Percentiles rank a stretch among this genome's conserved stretches.
These are phyloP conservation scores for Oligophagozyma castellii DNA, from an alignment of 1,139 yeast species.

Conservation along the genomic window DNA sequence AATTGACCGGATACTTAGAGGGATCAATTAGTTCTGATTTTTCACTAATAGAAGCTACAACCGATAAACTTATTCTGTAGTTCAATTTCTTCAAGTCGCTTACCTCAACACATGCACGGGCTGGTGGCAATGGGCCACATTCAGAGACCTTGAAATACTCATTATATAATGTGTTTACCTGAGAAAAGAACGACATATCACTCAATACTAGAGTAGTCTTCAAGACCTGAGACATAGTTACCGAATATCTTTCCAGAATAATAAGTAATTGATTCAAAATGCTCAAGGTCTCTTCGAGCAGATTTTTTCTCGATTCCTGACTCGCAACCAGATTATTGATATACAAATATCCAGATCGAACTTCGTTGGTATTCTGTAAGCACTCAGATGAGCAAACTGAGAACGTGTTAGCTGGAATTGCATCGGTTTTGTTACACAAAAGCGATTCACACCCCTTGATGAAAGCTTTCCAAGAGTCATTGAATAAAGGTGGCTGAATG, in stretches of 20 bases:
- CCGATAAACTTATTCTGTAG: constrained; percentile 40
- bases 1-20: constrained; percentile 11
- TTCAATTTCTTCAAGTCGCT: constrained; percentile 25
- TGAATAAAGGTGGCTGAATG: constrained; percentile 36
- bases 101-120: constrained; percentile 74
- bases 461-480: constrained; percentile 34
- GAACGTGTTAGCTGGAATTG: not conserved
- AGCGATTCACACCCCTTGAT: too few relatives aligned
- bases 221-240: constrained; percentile 27
- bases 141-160: constrained; percentile 30
- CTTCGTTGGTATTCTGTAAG: not conserved
- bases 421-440: not conserved
- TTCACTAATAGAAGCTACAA: constrained; percentile 23
- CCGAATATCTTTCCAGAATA: constrained; percentile 22
- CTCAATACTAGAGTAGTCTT: constrained; percentile 47
- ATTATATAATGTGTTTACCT: constrained; percentile 48
- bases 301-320: constrained; percentile 9
- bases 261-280: constrained; percentile 33
- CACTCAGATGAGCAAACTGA: not conserved
- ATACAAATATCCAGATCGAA: too few relatives aligned
- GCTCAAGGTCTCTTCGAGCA: constrained; percentile 34
- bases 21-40: constrained; percentile 4
- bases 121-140: constrained; percentile 56
- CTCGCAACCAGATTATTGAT: constrained; percentile 37
- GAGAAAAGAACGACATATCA: constrained; percentile 50